Base-by-base conservation (phyloP, 208 protist species). In the Trypanosomatidae sp. region DNA sequence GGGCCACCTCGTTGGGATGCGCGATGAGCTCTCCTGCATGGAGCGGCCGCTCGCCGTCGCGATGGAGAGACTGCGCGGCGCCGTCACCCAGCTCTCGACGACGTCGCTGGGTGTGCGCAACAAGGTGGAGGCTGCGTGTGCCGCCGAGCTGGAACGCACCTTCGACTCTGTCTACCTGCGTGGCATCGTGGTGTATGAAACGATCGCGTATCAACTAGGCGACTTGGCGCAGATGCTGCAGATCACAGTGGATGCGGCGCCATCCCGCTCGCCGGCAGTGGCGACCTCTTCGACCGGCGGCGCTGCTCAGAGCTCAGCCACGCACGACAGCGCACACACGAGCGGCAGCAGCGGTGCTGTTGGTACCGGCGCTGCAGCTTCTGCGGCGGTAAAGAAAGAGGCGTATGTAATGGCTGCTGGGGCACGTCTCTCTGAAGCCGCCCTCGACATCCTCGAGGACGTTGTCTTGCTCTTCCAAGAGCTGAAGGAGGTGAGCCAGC, bases 21-120 rank as follows among this genome's bases (percentile, higher is more conserved):
- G 88, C 47, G 86, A 92, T 44, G 87, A 97, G 55, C 71, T 97
- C 56, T 85, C 88, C 15, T 86, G 76, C 55, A 81, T 91, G 71
- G 77, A 89, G 65, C 77, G 84, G 25, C 89, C 91, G 0, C 78
- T 97, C 28, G 52, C 74, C 41, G 74, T 68, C 0, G 72, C 82
- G 17, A 82, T 88, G 46, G 81, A 90, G 68, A 87, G 86, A 59
- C 49, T 94, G 6, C 72, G 68, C 19, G 65, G 50, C 10, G 83
- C 80, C 15, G 76, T 82, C 13, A 60, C 66, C 2, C 83, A 80
- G 49, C 74, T 97, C 1, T 44, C 71, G 15, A 55, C 74, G 41
- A 70, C 83, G n/a, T 80, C 82, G 62, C 60, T 77, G 22, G 47
- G 15, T 6, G 78, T 95, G 39, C 59, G 79, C 43, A 25, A 22